Evolutionary conservation across 495 filamentous ascomycete genomes (phyloP), one percentile per base, ranked within the genome.

Genomic region (Podospora australis): DNA sequence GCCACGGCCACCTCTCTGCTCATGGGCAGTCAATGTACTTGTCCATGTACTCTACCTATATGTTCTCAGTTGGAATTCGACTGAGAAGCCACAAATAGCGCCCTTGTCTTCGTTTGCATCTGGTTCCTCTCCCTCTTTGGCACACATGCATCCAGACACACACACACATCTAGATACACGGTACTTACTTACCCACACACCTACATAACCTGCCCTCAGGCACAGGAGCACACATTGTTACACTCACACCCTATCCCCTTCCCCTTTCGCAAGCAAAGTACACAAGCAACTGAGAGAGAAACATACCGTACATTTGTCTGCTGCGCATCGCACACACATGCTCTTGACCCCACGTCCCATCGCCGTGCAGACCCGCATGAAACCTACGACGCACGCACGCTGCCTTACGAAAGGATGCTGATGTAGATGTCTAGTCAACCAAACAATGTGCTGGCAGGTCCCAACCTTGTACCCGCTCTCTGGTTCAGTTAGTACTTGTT

Each of bases 361-460:
- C 44, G 19, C 14, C 17, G 44, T 26, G 56, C 50, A 56, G 44
- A 53, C 47, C 19, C 6, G 30, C 43, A 16, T 17, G 42, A 45
- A 32, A 59, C 49, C 30, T 21, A 26, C 38, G 8, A 25, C 44
- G 39, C 49, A 29, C 44, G 39, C 49, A 54, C 22, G 46, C 40
- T 49, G 46, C 29, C 46, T 44, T 30, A 35, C 17, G 21, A 26
- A 29, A 26, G 39, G 44, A 34, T 48, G 22, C 35, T 28, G 19
- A 50, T 40, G 57, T 46, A 50, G 39, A 49, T 24, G 32, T 48
- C 52, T 35, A 38, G 52, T 50, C 46, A 24, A 53, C 53, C 56
- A 56, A 53, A 55, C 54, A 52, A 49, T 55, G 22, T 45, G 55
- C 43, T 64, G 60, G 52, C 57, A 58, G 17, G 22, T 48, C 29